A percentile compares a stretch with the other conserved stretches of the same genome.
phyloP scores from a whole-genome alignment of 208 protist genomes.

The Trypanosoma melophagium region DNA sequence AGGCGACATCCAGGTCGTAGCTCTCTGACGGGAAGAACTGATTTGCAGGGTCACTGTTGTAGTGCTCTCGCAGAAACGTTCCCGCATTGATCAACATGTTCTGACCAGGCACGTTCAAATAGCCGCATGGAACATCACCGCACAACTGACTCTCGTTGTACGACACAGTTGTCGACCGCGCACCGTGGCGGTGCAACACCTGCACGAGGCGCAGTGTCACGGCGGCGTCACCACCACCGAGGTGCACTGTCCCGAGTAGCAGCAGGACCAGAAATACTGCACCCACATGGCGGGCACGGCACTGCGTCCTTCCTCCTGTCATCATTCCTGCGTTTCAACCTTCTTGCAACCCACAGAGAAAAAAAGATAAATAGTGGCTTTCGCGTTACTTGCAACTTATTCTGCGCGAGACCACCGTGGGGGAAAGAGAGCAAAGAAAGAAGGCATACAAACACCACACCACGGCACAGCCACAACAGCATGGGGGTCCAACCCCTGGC shows the following conservation, averaged over 20 bases:
- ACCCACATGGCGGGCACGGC: neutral
- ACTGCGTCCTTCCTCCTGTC: neutral
- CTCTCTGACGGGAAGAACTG: slow-evolving; percentile 31
- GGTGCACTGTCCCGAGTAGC: neutral
- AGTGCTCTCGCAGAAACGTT: slow-evolving; percentile 36
- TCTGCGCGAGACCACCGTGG: no score
- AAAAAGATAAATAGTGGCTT: no score
- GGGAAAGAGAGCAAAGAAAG: no score
- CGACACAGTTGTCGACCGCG: slow-evolving; percentile 33
- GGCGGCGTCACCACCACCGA: slow-evolving; percentile 1
- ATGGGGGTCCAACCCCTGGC: no score
- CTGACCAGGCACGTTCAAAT: slow-evolving; percentile 35
- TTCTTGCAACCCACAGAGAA: neutral
- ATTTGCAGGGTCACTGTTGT: slow-evolving; percentile 21
- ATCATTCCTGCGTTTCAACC: neutral
- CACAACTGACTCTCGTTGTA: slow-evolving; percentile 49
- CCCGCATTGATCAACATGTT: slow-evolving; percentile 43
- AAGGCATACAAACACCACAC: no score
- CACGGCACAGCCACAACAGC: no score
- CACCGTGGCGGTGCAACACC: slow-evolving; percentile 48
- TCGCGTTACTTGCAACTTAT: no score
- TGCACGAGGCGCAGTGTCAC: slow-evolving; percentile 28
- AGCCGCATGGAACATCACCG: slow-evolving; percentile 37
- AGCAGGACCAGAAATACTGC: neutral
- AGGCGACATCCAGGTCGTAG: slow-evolving; percentile 38